Conservation (phyloP, 2,329 filamentous ascomycete species). For the Colletotrichum sp. region DNA sequence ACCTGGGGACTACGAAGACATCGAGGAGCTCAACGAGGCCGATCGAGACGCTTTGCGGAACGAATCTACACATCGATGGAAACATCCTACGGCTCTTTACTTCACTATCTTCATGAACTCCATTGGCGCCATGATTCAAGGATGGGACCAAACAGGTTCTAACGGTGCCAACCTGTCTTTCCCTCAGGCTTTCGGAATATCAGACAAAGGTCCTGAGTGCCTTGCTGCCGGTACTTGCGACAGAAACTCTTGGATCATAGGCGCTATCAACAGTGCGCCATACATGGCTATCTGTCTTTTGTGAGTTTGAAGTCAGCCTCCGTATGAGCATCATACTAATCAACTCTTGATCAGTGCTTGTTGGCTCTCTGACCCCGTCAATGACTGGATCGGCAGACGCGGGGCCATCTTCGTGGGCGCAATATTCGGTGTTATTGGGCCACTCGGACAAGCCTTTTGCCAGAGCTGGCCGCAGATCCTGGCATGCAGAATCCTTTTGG, state of each 20-base stretch:
- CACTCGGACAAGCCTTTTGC: constrained; percentile 63
- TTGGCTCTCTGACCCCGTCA: constrained; percentile 68
- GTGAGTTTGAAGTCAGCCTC: neutral
- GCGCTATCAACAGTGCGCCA: constrained; percentile 60
- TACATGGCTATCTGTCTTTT: constrained; percentile 34
- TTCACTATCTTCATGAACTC: constrained; percentile 56
- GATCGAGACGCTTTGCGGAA: constrained; percentile 45
- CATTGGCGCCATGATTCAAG: constrained; percentile 59
- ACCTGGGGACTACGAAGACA: constrained; percentile 50
- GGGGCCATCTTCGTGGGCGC: constrained; percentile 69
- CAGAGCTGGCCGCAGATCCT: constrained; percentile 65
- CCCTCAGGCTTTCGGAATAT: constrained; percentile 50
- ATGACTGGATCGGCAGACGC: constrained; percentile 62
- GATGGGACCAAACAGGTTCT: constrained; percentile 52
- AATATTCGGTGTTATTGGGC: constrained; percentile 65
- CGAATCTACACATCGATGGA: constrained; percentile 55
- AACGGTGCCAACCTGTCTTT: constrained; percentile 57
- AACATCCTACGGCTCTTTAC: constrained; percentile 52
- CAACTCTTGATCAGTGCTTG: constrained; percentile 29
- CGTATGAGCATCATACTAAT: neutral
- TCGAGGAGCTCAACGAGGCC: constrained; percentile 48
- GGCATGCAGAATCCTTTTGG: constrained; percentile 52
- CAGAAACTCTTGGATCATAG: constrained; percentile 64
- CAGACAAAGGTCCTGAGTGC: constrained; percentile 37
- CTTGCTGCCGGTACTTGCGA: constrained; percentile 39